Base-by-base conservation (phyloP, 2,329 filamentous ascomycete genomes). In the Cladosporium velox region DNA sequence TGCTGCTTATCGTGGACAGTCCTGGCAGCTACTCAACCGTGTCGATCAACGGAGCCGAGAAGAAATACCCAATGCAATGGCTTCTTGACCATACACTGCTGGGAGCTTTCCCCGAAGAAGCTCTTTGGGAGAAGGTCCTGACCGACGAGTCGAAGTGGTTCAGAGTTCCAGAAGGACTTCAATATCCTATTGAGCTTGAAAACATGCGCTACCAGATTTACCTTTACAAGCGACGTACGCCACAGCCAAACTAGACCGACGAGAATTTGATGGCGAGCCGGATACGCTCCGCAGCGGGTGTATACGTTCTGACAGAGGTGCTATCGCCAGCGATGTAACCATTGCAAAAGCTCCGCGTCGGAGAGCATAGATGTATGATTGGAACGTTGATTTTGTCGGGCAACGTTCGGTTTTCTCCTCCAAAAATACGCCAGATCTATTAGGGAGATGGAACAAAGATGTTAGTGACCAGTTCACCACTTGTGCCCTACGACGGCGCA, bases 161-260 rank as follows among this genome's bases (percentile, higher is more conserved):
- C 79, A 86, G 95, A 54, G 79, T 97, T 44, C 76, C 78, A 10
- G 72, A 75, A 24, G 75, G 71, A n/a, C 78, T 97, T 70, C 82
- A 84, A 51, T 99, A 97, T 79, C 90, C 93, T 10, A 92, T 97
- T 72, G 85, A 88, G 61, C 80, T 98, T 75, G 94, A 98, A 80
- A 92, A 97, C 76, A 97, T 97, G 93, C 88, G 94, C 54, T 97
- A 94, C 78, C 94, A 98, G 79, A 83, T 97, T 72, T 93, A 97
- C 81, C 76, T 97, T 15, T 98, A 97, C 75, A 78, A 80, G 64
- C 57, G 64, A 24, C 62, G 32, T 15, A 54, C 49, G 47, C 47
- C 60, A 8, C 15, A 55, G 52, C n/a, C 18, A 12, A 32, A 55
- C 14, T 55, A 55, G 30, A 21, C 6, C 26, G n/a, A 21, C n/a